Conservation (phyloP, 352 stramenopile genomes). For the Pythium vanterpoolii region DNA sequence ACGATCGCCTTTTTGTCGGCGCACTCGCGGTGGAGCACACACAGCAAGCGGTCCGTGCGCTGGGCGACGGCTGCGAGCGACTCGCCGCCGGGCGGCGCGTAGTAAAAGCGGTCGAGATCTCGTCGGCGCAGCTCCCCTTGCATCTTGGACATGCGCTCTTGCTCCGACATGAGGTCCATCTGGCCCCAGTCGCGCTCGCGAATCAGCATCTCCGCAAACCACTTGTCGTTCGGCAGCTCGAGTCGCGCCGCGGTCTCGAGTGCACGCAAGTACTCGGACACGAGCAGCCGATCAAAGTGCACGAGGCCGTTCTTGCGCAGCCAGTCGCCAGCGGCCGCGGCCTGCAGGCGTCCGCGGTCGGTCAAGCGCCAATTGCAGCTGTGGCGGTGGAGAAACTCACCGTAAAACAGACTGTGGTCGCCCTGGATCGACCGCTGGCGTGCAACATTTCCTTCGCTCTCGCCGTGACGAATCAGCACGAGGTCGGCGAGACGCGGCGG, state of each 20-base stretch:
- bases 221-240: constrained; percentile 64
- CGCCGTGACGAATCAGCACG: constrained; percentile 86
- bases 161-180: constrained; percentile 89
- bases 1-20: constrained; percentile 78
- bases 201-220: constrained; percentile 88
- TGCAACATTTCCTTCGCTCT: constrained; percentile 88
- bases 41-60: constrained; percentile 73
- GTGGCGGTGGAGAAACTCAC: constrained; percentile 88
- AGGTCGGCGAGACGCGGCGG: constrained; percentile 69
- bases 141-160: constrained; percentile 86
- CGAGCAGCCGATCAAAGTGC: constrained; percentile 82
- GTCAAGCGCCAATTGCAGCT: constrained; percentile 87
- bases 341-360: constrained; percentile 73
- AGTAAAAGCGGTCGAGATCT: constrained; percentile 87
- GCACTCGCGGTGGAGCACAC: constrained; percentile 78
- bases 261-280: constrained; percentile 85
- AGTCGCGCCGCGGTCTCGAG: constrained; percentile 85
- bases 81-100: constrained; percentile 77
- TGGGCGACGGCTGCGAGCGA: constrained; percentile 80
- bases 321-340: constrained; percentile 74
- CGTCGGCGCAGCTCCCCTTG: constrained; percentile 80
- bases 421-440: constrained; percentile 77
- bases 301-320: constrained; percentile 73
- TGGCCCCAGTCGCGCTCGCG: constrained; percentile 87
- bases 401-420: constrained; percentile 83